Evolutionary conservation across 2,329 filamentous ascomycete genomes (phyloP).

Genomic region (Calonectria pauciramosa): DNA sequence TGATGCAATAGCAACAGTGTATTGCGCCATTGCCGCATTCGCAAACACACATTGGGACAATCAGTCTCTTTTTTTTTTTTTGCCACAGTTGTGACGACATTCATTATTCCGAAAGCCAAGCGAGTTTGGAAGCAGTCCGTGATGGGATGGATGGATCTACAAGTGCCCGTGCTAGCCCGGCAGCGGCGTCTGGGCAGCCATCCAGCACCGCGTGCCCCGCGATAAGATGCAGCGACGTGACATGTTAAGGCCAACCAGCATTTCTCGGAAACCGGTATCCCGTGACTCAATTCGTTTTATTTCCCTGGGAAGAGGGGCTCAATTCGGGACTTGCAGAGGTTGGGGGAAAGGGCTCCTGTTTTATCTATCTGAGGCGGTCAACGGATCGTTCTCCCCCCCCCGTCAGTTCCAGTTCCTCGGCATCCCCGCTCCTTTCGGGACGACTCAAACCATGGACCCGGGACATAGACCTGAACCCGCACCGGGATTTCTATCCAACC

Average conservation of each 20-base stretch:
- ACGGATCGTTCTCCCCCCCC: neutral
- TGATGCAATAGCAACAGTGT: neutral
- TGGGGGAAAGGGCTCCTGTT: neutral
- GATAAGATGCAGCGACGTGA: too few relatives aligned
- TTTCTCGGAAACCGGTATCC: neutral
- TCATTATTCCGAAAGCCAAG: neutral
- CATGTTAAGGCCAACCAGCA: neutral
- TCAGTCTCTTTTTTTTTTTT: neutral
- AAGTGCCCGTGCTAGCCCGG: neutral
- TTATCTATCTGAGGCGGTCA: neutral
- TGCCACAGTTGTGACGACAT: neutral
- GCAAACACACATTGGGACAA: neutral
- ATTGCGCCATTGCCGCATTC: neutral
- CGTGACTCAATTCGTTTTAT: neutral
- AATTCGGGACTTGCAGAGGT: neutral
- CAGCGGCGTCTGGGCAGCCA: neutral
- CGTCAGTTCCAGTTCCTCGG: slow-evolving; percentile 1
- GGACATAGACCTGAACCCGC: neutral
- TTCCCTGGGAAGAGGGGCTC: neutral
- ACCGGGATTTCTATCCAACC: neutral
- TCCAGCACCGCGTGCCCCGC: too few relatives aligned
- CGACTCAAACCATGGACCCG: neutral
- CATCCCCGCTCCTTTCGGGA: neutral
- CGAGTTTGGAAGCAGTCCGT: neutral
- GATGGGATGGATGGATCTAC: too few relatives aligned